These are phyloP conservation scores for Gossypium aridum DNA, from an alignment of 441 rosid species.

Conservation along the genomic window DNA sequence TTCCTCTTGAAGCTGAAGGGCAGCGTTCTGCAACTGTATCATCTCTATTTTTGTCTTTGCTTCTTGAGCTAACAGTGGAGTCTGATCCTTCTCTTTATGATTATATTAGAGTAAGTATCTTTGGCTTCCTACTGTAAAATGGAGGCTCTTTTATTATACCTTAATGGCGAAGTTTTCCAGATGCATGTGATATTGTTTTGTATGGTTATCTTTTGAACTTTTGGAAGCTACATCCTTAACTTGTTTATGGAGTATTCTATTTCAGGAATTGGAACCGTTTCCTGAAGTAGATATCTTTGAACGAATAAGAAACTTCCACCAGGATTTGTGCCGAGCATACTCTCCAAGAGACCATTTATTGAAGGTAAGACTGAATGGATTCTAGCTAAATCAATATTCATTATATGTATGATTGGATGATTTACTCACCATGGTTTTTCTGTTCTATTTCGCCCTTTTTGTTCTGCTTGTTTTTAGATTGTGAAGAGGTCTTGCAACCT, in stretches of 20 bases:
- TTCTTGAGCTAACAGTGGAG: constrained; percentile 56
- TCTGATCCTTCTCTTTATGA: constrained; percentile 69
- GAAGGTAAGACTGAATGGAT: constrained; percentile 41
- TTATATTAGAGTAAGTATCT: constrained; percentile 63
- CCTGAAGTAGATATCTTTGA: constrained; percentile 64
- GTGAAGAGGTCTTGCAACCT: constrained; percentile 74
- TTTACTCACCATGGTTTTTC: constrained; percentile 3
- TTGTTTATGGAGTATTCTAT: constrained; percentile 15
- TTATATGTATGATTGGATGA: constrained; percentile 7
- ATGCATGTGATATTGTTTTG: constrained; percentile 5
- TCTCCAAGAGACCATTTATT: constrained; percentile 80
- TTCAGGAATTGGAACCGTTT: constrained; percentile 85
- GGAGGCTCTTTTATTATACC: not conserved
- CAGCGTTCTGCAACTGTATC: constrained; percentile 42
- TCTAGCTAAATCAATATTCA: constrained; percentile 1
- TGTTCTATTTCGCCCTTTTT: constrained; percentile 11
- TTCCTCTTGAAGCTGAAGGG: constrained; percentile 39
- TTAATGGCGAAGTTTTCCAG: not conserved
- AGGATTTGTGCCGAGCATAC: constrained; percentile 51
- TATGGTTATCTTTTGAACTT: constrained; percentile 12
- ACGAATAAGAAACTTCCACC: constrained; percentile 57
- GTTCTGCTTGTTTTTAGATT: constrained; percentile 43
- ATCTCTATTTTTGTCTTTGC: constrained; percentile 58
- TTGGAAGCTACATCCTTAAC: constrained; percentile 5
- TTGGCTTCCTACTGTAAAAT: constrained; percentile 9